A percentile compares a stretch with the other conserved stretches of the same genome.
phyloP scores from a whole-genome alignment of 2,329 filamentous ascomycete genomes.

The Phoma herbarum region DNA sequence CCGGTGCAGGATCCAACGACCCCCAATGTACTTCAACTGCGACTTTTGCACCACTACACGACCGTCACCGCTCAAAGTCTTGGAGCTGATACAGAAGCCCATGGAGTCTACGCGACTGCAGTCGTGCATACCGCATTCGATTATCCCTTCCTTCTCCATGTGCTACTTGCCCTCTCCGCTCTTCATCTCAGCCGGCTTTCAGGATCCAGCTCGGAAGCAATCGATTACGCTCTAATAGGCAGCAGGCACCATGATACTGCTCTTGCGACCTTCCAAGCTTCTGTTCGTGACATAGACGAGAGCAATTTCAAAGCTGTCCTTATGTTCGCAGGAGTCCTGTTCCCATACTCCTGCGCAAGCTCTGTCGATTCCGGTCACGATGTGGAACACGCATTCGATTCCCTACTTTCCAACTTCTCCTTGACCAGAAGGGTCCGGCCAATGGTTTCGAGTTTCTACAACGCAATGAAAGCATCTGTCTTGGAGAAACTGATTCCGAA shows the following conservation, averaged over 20 bases:
- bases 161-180: constrained; percentile 55
- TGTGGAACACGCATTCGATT: constrained; percentile 31
- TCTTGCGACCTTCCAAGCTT: constrained; percentile 30
- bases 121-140: constrained; percentile 51
- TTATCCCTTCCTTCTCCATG: constrained; percentile 56
- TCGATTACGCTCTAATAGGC: constrained; percentile 31
- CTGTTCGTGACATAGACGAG: constrained; percentile 46
- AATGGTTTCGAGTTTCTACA: constrained; percentile 35
- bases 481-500: constrained; percentile 32
- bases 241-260: constrained; percentile 34
- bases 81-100: constrained; percentile 26
- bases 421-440: constrained; percentile 37
- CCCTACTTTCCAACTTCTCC: constrained; percentile 34
- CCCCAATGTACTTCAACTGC: constrained; percentile 37
- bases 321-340: constrained; percentile 29
- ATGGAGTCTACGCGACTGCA: constrained; percentile 30
- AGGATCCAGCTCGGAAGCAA: constrained; percentile 5
- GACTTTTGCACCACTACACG: constrained; percentile 45
- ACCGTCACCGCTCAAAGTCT: constrained; percentile 40
- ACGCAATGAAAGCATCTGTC: constrained; percentile 14
- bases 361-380: constrained; percentile 22
- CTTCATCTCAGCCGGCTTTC: constrained; percentile 54
- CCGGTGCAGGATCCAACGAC: constrained; percentile 8
- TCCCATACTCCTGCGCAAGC: constrained; percentile 37
- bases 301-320: constrained; percentile 53